Evolutionary conservation across 371 early-diverging fungal genomes (phyloP).

Genomic region (Apophysomyces sp.): DNA sequence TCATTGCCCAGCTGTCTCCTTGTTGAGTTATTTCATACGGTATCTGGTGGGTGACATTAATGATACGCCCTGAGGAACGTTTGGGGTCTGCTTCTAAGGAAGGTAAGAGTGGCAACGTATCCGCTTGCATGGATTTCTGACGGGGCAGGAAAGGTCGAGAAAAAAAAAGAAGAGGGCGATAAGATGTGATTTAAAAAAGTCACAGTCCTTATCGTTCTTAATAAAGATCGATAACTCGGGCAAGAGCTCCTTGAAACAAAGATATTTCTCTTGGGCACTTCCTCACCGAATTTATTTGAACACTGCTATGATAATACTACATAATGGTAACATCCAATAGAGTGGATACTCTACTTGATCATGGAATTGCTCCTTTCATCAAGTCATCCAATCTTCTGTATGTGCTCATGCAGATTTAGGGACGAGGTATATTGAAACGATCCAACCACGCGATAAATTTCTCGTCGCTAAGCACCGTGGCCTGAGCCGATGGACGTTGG

Average conservation of each 20-base stretch:
- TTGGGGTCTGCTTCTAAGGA: not conserved
- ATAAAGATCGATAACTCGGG: not conserved
- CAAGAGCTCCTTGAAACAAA: too few species aligned
- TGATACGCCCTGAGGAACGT: slow-evolving; percentile 29
- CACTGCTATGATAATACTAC: too few species aligned
- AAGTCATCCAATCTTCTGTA: too few species aligned
- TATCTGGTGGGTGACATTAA: slow-evolving; percentile 53
- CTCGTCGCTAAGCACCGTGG: slow-evolving; percentile 28
- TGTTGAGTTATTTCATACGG: slow-evolving; percentile 19
- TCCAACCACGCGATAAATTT: slow-evolving; percentile 4
- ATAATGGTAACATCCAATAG: too few species aligned
- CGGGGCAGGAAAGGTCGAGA: not conserved
- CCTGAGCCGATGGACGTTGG: slow-evolving; percentile 23
- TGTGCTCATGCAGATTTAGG: too few species aligned
- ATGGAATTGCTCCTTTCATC: too few species aligned
- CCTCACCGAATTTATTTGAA: too few species aligned
- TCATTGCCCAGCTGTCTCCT: slow-evolving; percentile 17
- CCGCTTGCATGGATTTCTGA: not conserved
- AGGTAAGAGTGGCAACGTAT: not conserved
- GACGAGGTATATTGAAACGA: not conserved
- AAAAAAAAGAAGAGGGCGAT: not conserved
- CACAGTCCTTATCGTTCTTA: not conserved
- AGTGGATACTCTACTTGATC: too few species aligned
- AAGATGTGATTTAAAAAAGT: not conserved
- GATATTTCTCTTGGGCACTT: too few species aligned